phyloP scores from a whole-genome alignment of 805 yeast species.

The Maudiozyma barnettii region DNA sequence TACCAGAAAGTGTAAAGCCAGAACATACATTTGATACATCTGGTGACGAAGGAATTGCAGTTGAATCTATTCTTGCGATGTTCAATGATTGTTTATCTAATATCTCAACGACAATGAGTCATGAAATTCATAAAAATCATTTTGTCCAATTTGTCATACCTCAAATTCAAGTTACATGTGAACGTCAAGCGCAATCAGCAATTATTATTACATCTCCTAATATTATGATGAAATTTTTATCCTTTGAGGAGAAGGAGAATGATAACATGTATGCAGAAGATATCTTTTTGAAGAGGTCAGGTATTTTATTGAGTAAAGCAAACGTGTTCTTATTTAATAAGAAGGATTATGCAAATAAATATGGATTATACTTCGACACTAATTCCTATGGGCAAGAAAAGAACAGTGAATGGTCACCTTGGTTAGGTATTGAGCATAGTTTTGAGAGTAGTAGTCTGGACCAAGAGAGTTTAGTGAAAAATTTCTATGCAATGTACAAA shows the following conservation, averaged over 20 bases:
- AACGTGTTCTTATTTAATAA: conserved; percentile 60
- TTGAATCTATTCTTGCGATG: conserved; percentile 10
- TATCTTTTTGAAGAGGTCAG: conserved; percentile 56
- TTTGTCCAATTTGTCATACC: conserved; percentile 66
- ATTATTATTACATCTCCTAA: conserved; percentile 65
- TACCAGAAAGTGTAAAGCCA: background rate
- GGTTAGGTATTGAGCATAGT: conserved; percentile 69
- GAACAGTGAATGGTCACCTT: conserved; percentile 70
- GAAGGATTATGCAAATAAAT: conserved; percentile 35
- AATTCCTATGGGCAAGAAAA: conserved; percentile 50
- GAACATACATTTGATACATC: background rate
- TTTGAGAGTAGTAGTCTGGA: conserved; percentile 41
- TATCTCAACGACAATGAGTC: conserved; percentile 29
- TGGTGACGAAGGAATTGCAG: background rate
- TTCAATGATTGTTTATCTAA: conserved; percentile 46
- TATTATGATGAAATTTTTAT: conserved; percentile 58
- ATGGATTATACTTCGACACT: conserved; percentile 37
- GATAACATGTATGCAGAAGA: conserved; percentile 37
- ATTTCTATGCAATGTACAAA: conserved; percentile 52
- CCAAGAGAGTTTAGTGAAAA: conserved; percentile 48
- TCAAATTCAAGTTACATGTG: conserved; percentile 62
- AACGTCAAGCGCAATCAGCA: conserved; percentile 44
- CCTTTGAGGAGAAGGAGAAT: conserved; percentile 43
- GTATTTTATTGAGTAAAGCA: conserved; percentile 58
- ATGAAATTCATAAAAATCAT: conserved; percentile 43